Base-by-base conservation (phyloP, 1,139 yeast genomes). In the Debaryomyces udenii region DNA sequence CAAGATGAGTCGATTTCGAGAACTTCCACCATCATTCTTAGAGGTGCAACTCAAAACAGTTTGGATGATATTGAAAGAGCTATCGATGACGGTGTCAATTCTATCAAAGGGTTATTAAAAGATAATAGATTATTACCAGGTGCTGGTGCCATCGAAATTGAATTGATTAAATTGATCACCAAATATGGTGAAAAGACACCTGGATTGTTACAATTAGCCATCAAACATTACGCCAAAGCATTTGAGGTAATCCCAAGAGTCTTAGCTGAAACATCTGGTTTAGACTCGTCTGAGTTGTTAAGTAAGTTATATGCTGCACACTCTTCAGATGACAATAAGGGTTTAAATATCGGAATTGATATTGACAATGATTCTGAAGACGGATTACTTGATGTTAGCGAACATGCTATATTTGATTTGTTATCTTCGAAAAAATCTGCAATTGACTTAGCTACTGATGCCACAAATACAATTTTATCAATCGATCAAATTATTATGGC, bases 21-120 rank as follows among this genome's bases (percentile, higher is more conserved):
- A 59, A 93, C 99, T 4, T 84, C 98, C 9, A 93, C 99, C 6
- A 90, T 93, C 53, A 84, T 93, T 36, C 73, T 94, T 41, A 82
- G 99, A 66, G 99, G 99, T 42, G 99, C 99, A 32, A 93, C 99
- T n/a, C 95, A 90, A 64, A 90, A 89, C 65, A 81, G 78, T 60
- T 74, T 93, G 59, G 99, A 94, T 56, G 98, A 93, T 61, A 80
- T 93, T 45, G 99, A 93, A 72, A 83, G 99, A 58, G 96, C 98
- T 40, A 89, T 93, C 49, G 98, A 93, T 61, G 99, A 93, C 58
- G 97, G 98, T 58, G 96, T 94, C 34, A 81, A 88, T 48, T 89
- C 95, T 22, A 82, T 93, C 54, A 94, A 93, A 68, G 94, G 97
- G 1, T 75, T 93, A 49, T 74, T 91, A 52, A 86, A 86, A 62